Evolutionary conservation across 2,329 filamentous ascomycete genomes (phyloP).

Genomic region (Zasmidium cellare): DNA sequence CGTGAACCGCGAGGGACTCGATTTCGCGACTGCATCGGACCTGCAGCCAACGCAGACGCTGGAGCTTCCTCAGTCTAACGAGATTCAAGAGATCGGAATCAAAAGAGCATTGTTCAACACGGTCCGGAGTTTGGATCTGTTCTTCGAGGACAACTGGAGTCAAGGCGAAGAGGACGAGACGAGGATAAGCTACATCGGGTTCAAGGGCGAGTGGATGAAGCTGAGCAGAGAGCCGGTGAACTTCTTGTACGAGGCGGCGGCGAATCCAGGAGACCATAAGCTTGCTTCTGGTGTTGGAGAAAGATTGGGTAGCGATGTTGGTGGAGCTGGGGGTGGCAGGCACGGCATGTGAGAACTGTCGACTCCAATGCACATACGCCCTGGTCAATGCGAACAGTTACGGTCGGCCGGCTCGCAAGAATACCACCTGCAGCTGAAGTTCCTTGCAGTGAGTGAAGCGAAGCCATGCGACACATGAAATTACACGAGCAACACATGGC

Average conservation of each 20-base stretch:
- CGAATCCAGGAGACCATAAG: slow-evolving; percentile 86
- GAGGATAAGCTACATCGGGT: slow-evolving; percentile 78
- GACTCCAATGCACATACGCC: too few relatives aligned
- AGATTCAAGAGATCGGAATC: slow-evolving; percentile 84
- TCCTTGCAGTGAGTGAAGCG: neutral
- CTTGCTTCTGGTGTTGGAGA: slow-evolving; percentile 39
- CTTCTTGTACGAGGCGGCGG: slow-evolving; percentile 90
- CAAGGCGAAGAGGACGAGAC: slow-evolving; percentile 76
- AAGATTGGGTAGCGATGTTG: slow-evolving; percentile 34
- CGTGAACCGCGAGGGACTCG: slow-evolving; percentile 81
- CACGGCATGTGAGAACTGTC: slow-evolving; percentile 15
- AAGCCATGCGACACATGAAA: neutral
- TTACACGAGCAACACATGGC: neutral
- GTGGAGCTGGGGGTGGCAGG: slow-evolving; percentile 29
- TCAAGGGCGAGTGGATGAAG: slow-evolving; percentile 92
- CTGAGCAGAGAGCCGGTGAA: slow-evolving; percentile 78
- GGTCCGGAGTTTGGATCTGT: slow-evolving; percentile 78
- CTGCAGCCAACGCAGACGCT: slow-evolving; percentile 69
- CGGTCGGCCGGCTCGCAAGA: neutral
- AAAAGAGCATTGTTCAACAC: slow-evolving; percentile 86
- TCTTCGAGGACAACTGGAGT: slow-evolving; percentile 88
- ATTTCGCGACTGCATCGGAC: slow-evolving; percentile 71
- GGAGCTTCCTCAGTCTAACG: slow-evolving; percentile 72
- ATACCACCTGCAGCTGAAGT: neutral
- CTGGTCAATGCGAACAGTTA: neutral